These are phyloP conservation scores for Mycena citricolor DNA, from an alignment of 1,284 basidiomycete species.

Conservation along the genomic window DNA sequence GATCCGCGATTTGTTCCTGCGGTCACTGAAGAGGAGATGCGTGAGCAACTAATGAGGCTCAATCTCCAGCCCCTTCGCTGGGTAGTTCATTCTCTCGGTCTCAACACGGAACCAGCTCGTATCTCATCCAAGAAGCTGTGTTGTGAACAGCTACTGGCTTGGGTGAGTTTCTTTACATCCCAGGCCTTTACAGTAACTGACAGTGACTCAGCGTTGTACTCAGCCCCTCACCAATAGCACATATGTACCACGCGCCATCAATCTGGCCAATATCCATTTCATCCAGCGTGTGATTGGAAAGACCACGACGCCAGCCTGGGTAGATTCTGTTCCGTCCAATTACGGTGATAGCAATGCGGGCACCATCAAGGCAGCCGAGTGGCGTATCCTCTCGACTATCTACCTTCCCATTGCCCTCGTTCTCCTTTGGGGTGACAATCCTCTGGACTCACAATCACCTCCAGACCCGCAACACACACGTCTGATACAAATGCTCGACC, in stretches of 20 bases:
- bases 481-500: constrained; percentile 1
- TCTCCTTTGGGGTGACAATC: constrained; percentile 11
- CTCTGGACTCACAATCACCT: too few species aligned
- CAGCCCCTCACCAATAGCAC: neutral
- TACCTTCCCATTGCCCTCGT: constrained; percentile 26
- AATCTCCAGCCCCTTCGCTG: neutral
- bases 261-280: neutral
- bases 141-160: neutral
- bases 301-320: constrained; percentile 23
- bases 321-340: constrained; percentile 3
- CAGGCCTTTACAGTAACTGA: constrained; percentile 1
- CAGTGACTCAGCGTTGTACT: neutral
- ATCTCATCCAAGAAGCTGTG: neutral
- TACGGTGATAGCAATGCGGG: constrained; percentile 16
- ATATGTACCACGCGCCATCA: neutral
- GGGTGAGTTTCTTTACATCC: constrained; percentile 3
- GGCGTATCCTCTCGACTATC: constrained; percentile 25
- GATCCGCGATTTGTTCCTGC: neutral
- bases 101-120: neutral
- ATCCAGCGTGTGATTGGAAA: constrained; percentile 1
- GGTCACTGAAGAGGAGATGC: constrained; percentile 1
- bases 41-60: neutral
- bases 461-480: neutral
- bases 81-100: neutral
- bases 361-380: constrained; percentile 30